Evolutionary conservation across 1,284 basidiomycete species (phyloP).

Genomic region (Tylopilus sp.): DNA sequence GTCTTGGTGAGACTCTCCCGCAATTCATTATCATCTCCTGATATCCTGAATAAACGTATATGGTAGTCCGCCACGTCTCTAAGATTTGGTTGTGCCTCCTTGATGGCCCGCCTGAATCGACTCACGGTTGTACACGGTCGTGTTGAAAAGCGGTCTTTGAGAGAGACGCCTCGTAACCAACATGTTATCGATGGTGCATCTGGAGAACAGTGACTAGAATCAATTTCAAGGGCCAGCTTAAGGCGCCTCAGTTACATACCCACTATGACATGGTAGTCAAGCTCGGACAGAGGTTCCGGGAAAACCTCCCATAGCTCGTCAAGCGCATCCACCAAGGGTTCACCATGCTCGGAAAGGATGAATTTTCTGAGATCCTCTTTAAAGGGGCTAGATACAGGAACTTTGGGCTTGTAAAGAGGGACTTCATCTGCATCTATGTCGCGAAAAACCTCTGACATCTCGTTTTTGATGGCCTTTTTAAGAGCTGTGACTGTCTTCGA

Average conservation of each 20-base stretch:
- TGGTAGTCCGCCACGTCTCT: not conserved
- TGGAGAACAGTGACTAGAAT: not conserved
- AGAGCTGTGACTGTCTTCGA: not conserved
- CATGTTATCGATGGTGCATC: not conserved
- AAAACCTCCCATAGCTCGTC: not conserved
- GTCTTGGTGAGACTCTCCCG: not conserved
- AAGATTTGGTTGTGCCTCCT: not conserved
- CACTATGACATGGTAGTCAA: not conserved
- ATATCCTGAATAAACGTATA: not conserved
- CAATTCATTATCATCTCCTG: not conserved
- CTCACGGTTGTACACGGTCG: not conserved
- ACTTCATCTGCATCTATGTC: not conserved
- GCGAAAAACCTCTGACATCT: not conserved
- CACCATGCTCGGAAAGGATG: not conserved
- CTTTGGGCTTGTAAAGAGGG: not conserved
- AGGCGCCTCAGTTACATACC: not conserved
- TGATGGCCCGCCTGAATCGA: not conserved
- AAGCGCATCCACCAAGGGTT: not conserved
- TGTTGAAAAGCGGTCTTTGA: not conserved
- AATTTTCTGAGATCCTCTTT: not conserved
- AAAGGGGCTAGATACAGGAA: not conserved
- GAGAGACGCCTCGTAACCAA: not conserved
- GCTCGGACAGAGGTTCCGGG: not conserved
- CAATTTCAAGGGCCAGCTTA: not conserved
- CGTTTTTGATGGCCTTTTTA: not conserved